Base-by-base conservation (phyloP, 441 rosid species). In the Viola pubescens region DNA sequence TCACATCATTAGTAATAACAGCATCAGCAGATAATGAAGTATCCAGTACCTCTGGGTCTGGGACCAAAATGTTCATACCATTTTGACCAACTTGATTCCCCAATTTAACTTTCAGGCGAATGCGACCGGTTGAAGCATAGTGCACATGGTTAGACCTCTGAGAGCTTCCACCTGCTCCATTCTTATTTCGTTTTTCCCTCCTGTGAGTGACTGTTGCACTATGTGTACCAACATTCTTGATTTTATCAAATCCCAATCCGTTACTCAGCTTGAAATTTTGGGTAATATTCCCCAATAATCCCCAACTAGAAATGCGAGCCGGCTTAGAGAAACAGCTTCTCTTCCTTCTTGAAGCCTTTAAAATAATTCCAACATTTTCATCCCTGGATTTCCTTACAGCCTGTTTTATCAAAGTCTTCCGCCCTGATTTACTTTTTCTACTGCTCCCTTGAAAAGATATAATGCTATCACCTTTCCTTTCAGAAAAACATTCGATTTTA, bases 21-120 rank as follows among this genome's bases (percentile, higher is more conserved):
- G 62, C 68, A 67, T 64, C 70, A 61, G 66, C 67, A 59, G 82
- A 71, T 14, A 65, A 65, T 13, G 77, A 62, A 59, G 61, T 64
- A 69, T 64, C 81, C 65, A 66, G 75, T 58, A 68, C 75, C 71
- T 79, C 69, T 34, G 82, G 74, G 52, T 78, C 13, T 48, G 56
- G 41, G 38, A 52, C 75, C 59, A 63, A 54, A 62, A 69, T 51
- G 54, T 73, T 74, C 60, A 66, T 44, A 71, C 72, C 77, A 64
- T 59, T 73, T 55, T 70, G 77, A 71, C 72, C 62, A 72, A 73
- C 68, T 64, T 68, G 78, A 34, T 85, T 87, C 60, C 97, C 94
- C 74, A 88, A 62, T 76, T 81, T 94, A 66, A 94, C 84, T 82
- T 78, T 89, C 73, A 94, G 71, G 38, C 94, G 88, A 46, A 90